A percentile compares a stretch with the other conserved stretches of the same genome.
phyloP scores from a whole-genome alignment of 2,329 filamentous ascomycete genomes.

The Diplodia intermedia region DNA sequence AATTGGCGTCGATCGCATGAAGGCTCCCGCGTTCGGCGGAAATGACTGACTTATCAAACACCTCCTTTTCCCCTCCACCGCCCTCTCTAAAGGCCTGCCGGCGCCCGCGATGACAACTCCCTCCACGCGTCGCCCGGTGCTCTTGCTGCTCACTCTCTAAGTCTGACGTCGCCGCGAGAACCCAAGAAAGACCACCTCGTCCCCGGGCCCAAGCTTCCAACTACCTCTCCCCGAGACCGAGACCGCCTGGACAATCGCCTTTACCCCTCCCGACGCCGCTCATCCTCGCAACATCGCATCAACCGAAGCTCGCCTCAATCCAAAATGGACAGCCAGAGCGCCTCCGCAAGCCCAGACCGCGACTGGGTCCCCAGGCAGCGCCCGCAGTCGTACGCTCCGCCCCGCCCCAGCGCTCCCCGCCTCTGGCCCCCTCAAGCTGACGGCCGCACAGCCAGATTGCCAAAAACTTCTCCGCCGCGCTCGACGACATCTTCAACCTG shows the following conservation, averaged over 20 bases:
- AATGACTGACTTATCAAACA: constrained; percentile 33
- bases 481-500: constrained; percentile 89
- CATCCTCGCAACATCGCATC: constrained; percentile 33
- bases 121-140: constrained; percentile 31
- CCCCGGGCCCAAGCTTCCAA: constrained; percentile 28
- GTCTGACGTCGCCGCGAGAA: constrained; percentile 29
- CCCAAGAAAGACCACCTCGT: not conserved
- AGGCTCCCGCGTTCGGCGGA: constrained; percentile 29
- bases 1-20: constrained; percentile 30
- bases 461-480: constrained; percentile 81
- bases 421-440: constrained; percentile 26
- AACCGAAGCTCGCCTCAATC: constrained; percentile 31
- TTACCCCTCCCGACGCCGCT: constrained; percentile 29
- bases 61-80: constrained; percentile 41
- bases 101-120: constrained; percentile 23
- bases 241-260: constrained; percentile 15
- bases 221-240: constrained; percentile 6
- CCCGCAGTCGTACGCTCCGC: constrained; percentile 76
- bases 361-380: constrained; percentile 83
- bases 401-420: constrained; percentile 30
- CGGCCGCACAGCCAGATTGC: constrained; percentile 74
- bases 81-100: constrained; percentile 29
- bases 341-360: constrained; percentile 74
- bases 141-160: constrained; percentile 24
- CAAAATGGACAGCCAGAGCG: constrained; percentile 49